phyloP scores from a whole-genome alignment of 2,329 filamentous ascomycete species.

The Endoconidiophora laricicola region DNA sequence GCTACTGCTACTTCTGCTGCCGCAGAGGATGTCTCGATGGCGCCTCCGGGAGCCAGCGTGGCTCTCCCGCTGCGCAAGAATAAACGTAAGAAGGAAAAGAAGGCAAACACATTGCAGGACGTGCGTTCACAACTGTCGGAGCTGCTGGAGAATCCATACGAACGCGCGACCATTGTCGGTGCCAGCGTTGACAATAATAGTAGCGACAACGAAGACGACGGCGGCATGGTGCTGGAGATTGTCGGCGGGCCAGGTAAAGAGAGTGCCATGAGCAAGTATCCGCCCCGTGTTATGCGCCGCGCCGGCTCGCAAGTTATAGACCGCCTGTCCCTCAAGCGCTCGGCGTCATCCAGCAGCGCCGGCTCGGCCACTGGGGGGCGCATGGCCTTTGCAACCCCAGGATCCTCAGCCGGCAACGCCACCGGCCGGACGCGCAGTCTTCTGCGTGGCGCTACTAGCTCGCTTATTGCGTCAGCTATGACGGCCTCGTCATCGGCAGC shows the following conservation, averaged over 20 bases:
- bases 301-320: slow-evolving; percentile 42
- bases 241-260: slow-evolving; percentile 9
- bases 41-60: neutral
- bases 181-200: slow-evolving; percentile 17
- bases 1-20: slow-evolving; percentile 22
- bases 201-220: slow-evolving; percentile 24
- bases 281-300: slow-evolving; percentile 21
- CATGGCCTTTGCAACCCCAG: slow-evolving; percentile 39
- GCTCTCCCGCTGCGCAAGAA: slow-evolving; percentile 7
- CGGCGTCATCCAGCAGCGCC: slow-evolving; percentile 23
- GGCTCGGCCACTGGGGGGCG: slow-evolving; percentile 20
- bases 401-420: slow-evolving; percentile 30
- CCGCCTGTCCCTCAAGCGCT: slow-evolving; percentile 53
- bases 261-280: slow-evolving; percentile 9
- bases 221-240: slow-evolving; percentile 13
- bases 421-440: slow-evolving; percentile 37
- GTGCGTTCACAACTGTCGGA: slow-evolving; percentile 72
- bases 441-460: slow-evolving; percentile 54
- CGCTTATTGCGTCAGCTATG: slow-evolving; percentile 26
- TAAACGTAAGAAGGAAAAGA: slow-evolving; percentile 11
- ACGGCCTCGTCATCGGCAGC: slow-evolving; percentile 15
- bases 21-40: neutral
- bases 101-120: slow-evolving; percentile 27
- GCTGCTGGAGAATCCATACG: slow-evolving; percentile 53
- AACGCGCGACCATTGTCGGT: slow-evolving; percentile 30